A percentile compares a stretch with the other conserved stretches of the same genome.
Conservation (phyloP, 768 basidiomycete species). For the Lactarius hatsudake region DNA sequence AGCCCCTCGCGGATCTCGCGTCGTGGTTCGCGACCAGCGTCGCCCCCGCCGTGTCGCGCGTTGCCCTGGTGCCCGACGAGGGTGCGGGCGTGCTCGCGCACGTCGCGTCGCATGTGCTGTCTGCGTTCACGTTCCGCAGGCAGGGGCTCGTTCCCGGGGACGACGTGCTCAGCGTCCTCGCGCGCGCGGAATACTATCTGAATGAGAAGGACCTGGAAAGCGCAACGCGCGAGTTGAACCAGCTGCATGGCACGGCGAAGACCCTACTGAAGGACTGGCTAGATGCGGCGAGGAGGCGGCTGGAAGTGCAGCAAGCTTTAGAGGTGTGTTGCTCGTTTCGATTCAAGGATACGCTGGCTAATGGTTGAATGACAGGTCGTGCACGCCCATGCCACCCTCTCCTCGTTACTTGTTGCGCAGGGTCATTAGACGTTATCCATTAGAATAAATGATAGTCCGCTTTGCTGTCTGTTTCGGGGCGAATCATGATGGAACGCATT, state of each 20-base stretch:
- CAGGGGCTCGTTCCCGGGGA: constrained; percentile 75
- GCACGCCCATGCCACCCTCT: constrained; percentile 79
- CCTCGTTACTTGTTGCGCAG: constrained; percentile 70
- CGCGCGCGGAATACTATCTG: constrained; percentile 85
- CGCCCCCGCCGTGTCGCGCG: constrained; percentile 76
- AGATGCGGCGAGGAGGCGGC: constrained; percentile 76
- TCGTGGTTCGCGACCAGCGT: constrained; percentile 89
- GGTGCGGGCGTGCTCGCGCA: constrained; percentile 87
- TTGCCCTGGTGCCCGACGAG: constrained; percentile 91
- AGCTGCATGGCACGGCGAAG: constrained; percentile 79
- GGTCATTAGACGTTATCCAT: constrained; percentile 9
- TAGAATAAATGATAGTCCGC: constrained; percentile 12
- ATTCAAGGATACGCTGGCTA: not conserved
- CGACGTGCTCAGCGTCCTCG: constrained; percentile 84
- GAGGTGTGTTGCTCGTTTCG: constrained; percentile 48
- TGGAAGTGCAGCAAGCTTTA: constrained; percentile 91
- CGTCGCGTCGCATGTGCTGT: constrained; percentile 75
- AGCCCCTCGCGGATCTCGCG: constrained; percentile 85
- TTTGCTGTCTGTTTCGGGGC: not conserved
- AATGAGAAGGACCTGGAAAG: constrained; percentile 90
- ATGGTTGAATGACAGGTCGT: constrained; percentile 54
- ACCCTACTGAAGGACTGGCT: constrained; percentile 83
- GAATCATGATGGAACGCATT: not conserved
- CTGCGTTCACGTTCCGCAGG: constrained; percentile 73
- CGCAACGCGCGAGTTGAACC: constrained; percentile 89